A percentile compares a stretch with the other conserved stretches of the same genome.
Evolutionary conservation across 208 protist species (phyloP).

Genomic region (Leishmania mexicana): DNA sequence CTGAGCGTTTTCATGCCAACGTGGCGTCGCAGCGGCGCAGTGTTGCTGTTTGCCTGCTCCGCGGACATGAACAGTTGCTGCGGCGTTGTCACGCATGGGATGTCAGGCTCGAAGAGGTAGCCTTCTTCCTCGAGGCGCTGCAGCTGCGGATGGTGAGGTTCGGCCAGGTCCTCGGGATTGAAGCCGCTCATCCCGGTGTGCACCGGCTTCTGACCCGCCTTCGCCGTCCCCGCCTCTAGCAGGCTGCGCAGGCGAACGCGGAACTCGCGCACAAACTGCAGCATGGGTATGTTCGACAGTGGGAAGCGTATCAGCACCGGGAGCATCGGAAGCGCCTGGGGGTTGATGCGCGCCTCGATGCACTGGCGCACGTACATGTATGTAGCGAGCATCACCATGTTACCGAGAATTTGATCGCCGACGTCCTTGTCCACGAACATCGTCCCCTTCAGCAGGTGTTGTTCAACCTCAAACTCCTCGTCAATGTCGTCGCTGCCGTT

Average conservation of each 20-base stretch:
- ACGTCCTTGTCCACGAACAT: slow-evolving; percentile 89
- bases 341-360: slow-evolving; percentile 55
- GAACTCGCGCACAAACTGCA: slow-evolving; percentile 81
- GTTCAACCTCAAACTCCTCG: slow-evolving; percentile 34
- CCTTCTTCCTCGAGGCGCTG: slow-evolving; percentile 36
- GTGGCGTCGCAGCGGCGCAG: slow-evolving; percentile 21
- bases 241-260: slow-evolving; percentile 66
- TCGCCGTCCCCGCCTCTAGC: slow-evolving; percentile 62
- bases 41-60: slow-evolving; percentile 19
- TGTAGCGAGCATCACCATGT: slow-evolving; percentile 74
- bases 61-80: slow-evolving; percentile 42
- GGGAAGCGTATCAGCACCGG: slow-evolving; percentile 63
- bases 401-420: slow-evolving; percentile 80
- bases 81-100: slow-evolving; percentile 35
- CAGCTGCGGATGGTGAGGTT: slow-evolving; percentile 33
- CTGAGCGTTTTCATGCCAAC: slow-evolving; percentile 46
- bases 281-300: slow-evolving; percentile 78
- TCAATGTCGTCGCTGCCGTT: slow-evolving; percentile 47
- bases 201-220: slow-evolving; percentile 31
- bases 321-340: slow-evolving; percentile 58
- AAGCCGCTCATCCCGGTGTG: slow-evolving; percentile 47
- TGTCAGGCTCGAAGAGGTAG: slow-evolving; percentile 78
- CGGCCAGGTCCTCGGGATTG: slow-evolving; percentile 38
- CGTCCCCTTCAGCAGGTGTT: slow-evolving; percentile 76
- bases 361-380: slow-evolving; percentile 85